Evolutionary conservation across 2,329 filamentous ascomycete genomes (phyloP).

Genomic region (Harringtonia lauricola): DNA sequence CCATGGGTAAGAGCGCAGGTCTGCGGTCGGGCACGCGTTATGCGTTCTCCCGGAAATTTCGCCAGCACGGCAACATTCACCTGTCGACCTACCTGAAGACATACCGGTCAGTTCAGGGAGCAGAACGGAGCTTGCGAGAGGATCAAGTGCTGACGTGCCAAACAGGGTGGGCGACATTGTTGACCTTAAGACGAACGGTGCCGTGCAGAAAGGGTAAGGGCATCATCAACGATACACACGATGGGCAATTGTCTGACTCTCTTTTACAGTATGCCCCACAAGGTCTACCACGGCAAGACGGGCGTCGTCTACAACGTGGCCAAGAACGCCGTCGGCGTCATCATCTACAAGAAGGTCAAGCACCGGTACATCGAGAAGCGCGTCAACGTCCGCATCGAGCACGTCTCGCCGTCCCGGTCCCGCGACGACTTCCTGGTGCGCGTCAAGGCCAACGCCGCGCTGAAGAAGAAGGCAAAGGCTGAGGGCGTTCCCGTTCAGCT

Average conservation of each 20-base stretch:
- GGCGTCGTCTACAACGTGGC: constrained; percentile 98
- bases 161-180: constrained; percentile 91
- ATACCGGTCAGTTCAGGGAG: constrained; percentile 66
- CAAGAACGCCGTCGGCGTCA: constrained; percentile 94
- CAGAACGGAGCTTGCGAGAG: background rate
- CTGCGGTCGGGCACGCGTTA: constrained; percentile 80
- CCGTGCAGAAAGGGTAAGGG: constrained; percentile 91
- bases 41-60: constrained; percentile 91
- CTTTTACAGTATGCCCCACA: constrained; percentile 80
- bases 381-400: constrained; percentile 97
- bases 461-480: constrained; percentile 87
- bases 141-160: background rate
- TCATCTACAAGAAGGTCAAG: constrained; percentile 99
- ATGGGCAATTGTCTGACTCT: too few species aligned
- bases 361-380: constrained; percentile 99
- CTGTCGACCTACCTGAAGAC: constrained; percentile 89
- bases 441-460: constrained; percentile 90
- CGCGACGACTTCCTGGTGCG: constrained; percentile 93
- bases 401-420: constrained; percentile 88
- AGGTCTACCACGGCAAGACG: constrained; percentile 99
- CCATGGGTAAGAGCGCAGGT: constrained; percentile 80
- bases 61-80: constrained; percentile 88
- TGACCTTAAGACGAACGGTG: constrained; percentile 97
- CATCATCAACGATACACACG: too few species aligned
- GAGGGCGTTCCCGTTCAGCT: constrained; percentile 79